Base-by-base conservation (phyloP, 129 eudicot species). In the Lonicera japonica region DNA sequence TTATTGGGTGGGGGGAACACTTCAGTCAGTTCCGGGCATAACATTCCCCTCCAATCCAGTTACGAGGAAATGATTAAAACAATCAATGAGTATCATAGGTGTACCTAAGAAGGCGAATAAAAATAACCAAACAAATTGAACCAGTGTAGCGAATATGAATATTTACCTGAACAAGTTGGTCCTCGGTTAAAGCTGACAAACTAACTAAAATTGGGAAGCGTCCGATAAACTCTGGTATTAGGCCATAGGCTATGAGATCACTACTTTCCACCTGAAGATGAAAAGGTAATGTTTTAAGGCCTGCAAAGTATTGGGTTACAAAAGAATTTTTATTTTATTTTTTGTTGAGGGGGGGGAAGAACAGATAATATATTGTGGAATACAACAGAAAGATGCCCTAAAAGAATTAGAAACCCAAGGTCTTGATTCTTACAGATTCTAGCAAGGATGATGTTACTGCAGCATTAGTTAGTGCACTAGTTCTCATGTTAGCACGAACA, bases 121-220 rank as follows among this genome's bases (percentile, higher is more conserved):
- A 67, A 5, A 23, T 9, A 50, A 29, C 14, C 29, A 11, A 40
- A 16, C 63, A 39, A 16, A 39, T 23, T 54, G 51, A 64, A 39
- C 36, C 43, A 60, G 59, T 11, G 13, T 21, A 45, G 63, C 36
- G 6, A 21, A 25, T 23, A 57, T n/a, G 48, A 6, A 55, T 54
- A 64, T 12, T 65, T 72, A 90, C 97, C 87, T 86, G 82, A 70
- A 86, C 87, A 71, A 90, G 95, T 65, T 90, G 97, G 79, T 86
- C 87, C 73, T 86, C 94, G 6, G 83, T 81, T 55, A 90, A 65
- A 66, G 97, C 86, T 46, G 85, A 74, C 70, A 90, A 76, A 83
- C 85, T 79, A 70, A 86, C 95, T 71, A 90, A 85, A 70, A 90
- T 86, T 13, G 97, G 95, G 71, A 90, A 86, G 63, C 97, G 94